Evolutionary conservation across 805 yeast species (phyloP).

Genomic region (Metschnikowia drakensbergensis): DNA sequence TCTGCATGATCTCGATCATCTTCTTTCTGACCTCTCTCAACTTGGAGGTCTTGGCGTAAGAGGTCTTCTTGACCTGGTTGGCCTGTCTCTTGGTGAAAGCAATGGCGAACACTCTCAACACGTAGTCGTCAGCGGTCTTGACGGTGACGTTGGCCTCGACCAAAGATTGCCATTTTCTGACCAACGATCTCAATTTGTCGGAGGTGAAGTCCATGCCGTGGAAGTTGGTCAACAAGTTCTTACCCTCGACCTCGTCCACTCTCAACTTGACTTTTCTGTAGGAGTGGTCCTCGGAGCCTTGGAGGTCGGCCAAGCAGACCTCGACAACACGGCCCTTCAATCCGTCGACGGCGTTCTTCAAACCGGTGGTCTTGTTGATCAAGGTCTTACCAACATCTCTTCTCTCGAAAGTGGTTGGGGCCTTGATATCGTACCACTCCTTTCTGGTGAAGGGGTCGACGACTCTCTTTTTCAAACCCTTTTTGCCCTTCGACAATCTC

Average conservation of each 20-base stretch:
- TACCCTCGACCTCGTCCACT: slow-evolving; percentile 99
- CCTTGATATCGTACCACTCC: slow-evolving; percentile 98
- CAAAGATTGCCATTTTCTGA: slow-evolving; percentile 98
- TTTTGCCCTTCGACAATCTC: slow-evolving; percentile 87
- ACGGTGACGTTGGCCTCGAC: slow-evolving; percentile 98
- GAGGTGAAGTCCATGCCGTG: slow-evolving; percentile 98
- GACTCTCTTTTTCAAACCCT: slow-evolving; percentile 98
- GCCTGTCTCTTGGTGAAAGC: slow-evolving; percentile 98
- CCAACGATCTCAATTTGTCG: slow-evolving; percentile 95
- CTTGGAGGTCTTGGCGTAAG: slow-evolving; percentile 97
- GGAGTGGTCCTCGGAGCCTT: slow-evolving; percentile 98
- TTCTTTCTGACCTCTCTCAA: slow-evolving; percentile 96
- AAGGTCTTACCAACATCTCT: slow-evolving; percentile 98
- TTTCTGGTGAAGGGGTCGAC: slow-evolving; percentile 99
- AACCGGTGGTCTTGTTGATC: slow-evolving; percentile 97
- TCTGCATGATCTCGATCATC: slow-evolving; percentile 93
- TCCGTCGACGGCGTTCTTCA: slow-evolving; percentile 96
- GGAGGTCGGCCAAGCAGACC: slow-evolving; percentile 94
- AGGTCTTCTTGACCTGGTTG: slow-evolving; percentile 95
- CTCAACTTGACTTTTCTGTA: slow-evolving; percentile 96
- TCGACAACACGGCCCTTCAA: slow-evolving; percentile 97
- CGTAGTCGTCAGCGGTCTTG: slow-evolving; percentile 97
- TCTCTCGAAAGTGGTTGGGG: slow-evolving; percentile 97
- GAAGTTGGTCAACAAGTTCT: slow-evolving; percentile 98
- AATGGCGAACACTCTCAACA: slow-evolving; percentile 92